Percentiles rank a stretch among this genome's conserved stretches.
Evolutionary conservation across 2,329 filamentous ascomycete species (phyloP).

Genomic region (Simplicillium aogashimaense): DNA sequence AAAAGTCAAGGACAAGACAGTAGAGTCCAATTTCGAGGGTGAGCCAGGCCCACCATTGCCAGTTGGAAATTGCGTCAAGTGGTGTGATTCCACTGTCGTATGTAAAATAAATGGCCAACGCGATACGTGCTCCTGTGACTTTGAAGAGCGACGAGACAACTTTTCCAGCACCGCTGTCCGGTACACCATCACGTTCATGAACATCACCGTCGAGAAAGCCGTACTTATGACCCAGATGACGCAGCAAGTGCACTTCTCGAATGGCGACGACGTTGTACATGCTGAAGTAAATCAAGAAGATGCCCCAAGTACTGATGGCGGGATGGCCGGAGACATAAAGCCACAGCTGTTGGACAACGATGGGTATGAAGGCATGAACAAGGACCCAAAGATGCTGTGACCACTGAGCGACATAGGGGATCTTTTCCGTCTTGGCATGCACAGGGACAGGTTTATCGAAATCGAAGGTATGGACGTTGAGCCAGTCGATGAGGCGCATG

Average conservation of each 20-base stretch:
- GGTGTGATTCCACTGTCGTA: conserved; percentile 15
- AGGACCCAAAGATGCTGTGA: conserved; percentile 24
- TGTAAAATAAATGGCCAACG: conserved; percentile 20
- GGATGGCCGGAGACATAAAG: conserved; percentile 14
- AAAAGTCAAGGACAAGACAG: conserved; percentile 26
- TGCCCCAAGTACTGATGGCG: conserved; percentile 15
- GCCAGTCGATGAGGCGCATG: conserved; percentile 17
- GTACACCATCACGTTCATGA: conserved; percentile 27
- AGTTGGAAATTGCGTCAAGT: conserved; percentile 8
- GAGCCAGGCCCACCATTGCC: conserved; percentile 17
- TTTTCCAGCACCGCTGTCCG: conserved; percentile 21
- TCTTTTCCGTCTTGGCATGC: conserved; percentile 23
- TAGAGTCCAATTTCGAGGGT: conserved; percentile 25
- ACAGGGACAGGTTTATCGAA: conserved; percentile 21
- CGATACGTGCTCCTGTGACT: conserved; percentile 17
- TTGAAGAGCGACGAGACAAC: conserved; percentile 18
- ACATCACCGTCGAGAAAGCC: conserved; percentile 30
- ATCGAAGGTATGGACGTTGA: conserved; percentile 12
- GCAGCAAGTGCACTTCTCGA: conserved; percentile 22
- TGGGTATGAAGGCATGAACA: conserved; percentile 20
- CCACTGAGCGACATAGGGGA: conserved; percentile 22
- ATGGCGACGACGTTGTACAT: conserved; percentile 24
- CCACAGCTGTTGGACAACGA: conserved; percentile 22
- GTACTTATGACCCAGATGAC: conserved; percentile 21
- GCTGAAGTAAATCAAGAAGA: conserved; percentile 23